Conservation (phyloP, 352 stramenopile species). For the Elongisporangium anandrum region DNA sequence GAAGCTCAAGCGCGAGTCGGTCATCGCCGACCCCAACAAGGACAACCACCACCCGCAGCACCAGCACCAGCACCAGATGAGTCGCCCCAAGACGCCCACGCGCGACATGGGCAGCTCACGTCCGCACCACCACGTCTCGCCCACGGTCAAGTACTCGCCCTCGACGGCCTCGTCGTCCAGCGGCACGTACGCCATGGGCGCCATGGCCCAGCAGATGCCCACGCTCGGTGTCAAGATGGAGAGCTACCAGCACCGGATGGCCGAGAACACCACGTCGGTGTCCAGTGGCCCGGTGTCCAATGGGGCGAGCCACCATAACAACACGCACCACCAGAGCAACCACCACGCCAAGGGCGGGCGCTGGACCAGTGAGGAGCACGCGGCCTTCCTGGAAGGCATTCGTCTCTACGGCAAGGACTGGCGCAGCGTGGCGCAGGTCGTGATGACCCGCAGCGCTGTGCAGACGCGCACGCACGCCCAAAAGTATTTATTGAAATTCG, state of each 20-base stretch:
- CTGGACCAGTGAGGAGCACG: conserved; percentile 87
- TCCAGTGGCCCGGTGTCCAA: not conserved
- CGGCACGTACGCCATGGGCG: conserved; percentile 6
- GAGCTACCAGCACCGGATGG: not conserved
- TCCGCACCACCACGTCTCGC: conserved; percentile 5
- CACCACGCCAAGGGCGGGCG: conserved; percentile 67
- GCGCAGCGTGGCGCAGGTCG: conserved; percentile 76
- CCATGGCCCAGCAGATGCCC: conserved; percentile 1
- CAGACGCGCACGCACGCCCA: conserved; percentile 87
- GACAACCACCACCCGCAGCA: conserved; percentile 19
- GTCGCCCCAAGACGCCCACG: conserved; percentile 36
- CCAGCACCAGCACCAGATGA: not conserved
- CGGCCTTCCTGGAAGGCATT: conserved; percentile 82
- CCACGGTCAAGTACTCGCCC: conserved; percentile 17
- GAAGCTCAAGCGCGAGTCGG: conserved; percentile 79
- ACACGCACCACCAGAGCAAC: not conserved
- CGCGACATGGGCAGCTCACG: conserved; percentile 2
- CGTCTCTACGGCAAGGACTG: conserved; percentile 87
- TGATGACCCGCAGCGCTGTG: conserved; percentile 80
- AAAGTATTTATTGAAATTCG: conserved; percentile 93
- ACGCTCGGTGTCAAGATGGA: not conserved
- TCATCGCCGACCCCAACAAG: conserved; percentile 87
- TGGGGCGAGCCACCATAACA: not conserved
- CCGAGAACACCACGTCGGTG: not conserved
- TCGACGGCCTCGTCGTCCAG: conserved; percentile 3